Percentiles rank a stretch among this genome's conserved stretches.
Conservation (phyloP, 2,329 filamentous ascomycete genomes). For the Xylariaceae sp. region DNA sequence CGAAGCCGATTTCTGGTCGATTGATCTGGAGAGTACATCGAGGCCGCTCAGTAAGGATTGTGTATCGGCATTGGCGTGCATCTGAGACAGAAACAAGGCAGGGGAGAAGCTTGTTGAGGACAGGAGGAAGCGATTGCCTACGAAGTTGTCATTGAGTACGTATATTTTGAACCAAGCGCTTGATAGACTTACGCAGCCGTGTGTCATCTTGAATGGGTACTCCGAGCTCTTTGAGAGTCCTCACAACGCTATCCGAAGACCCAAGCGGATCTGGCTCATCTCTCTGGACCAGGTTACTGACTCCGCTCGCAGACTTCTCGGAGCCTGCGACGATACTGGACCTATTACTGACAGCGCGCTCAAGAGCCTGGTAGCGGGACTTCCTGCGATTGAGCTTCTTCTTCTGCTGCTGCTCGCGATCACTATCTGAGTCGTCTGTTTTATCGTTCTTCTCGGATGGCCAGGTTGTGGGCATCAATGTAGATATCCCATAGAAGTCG, state of each 20-base stretch:
- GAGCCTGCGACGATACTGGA: conserved; percentile 71
- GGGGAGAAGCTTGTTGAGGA: conserved; percentile 97
- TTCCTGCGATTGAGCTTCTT: conserved; percentile 65
- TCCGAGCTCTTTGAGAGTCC: conserved; percentile 76
- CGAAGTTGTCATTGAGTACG: conserved; percentile 19
- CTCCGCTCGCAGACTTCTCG: conserved; percentile 68
- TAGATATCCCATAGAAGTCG: conserved; percentile 87
- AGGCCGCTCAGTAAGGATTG: conserved; percentile 81
- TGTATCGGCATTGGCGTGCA: conserved; percentile 86
- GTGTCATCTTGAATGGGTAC: conserved; percentile 84
- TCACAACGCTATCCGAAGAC: conserved; percentile 84
- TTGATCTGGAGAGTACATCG: conserved; percentile 85
- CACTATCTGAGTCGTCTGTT: conserved; percentile 70
- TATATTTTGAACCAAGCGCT: conserved; percentile 28
- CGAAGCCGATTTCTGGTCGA: conserved; percentile 96
- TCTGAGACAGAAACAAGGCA: conserved; percentile 87
- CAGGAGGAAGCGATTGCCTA: conserved; percentile 90
- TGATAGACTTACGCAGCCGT: conserved; percentile 67
- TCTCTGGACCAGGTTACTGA: conserved; percentile 81
- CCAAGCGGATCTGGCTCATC: conserved; percentile 94
- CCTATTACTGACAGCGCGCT: conserved; percentile 73
- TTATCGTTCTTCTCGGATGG: conserved; percentile 73
- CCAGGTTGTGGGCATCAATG: conserved; percentile 83
- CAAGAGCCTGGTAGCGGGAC: conserved; percentile 85
- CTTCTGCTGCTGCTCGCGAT: conserved; percentile 57